These are phyloP conservation scores for Fusarium coffeatum DNA, from an alignment of 2,329 filamentous ascomycete species.

Conservation along the genomic window DNA sequence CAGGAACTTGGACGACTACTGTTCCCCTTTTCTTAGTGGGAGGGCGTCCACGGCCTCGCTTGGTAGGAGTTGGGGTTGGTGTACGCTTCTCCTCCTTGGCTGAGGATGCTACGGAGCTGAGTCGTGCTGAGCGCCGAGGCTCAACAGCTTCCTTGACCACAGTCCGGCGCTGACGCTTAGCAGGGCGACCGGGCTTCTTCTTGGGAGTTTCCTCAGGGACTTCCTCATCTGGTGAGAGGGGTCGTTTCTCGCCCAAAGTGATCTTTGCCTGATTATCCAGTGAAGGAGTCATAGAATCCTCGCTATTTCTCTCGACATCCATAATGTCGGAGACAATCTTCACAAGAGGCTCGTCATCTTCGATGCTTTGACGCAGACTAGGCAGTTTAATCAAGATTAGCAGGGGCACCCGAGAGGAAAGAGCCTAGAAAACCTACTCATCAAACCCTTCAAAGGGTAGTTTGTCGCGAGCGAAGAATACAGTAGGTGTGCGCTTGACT, in stretches of 20 bases:
- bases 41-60: conserved; percentile 29
- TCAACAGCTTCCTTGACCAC: not conserved
- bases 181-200: not conserved
- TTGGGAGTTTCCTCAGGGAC: not conserved
- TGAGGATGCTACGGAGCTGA: not conserved
- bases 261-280: not conserved
- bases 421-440: conserved; percentile 9
- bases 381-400: not conserved
- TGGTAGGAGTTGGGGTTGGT: not conserved
- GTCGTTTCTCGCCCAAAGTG: conserved; percentile 4
- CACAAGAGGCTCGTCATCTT: conserved; percentile 8
- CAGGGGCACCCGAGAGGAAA: fast-evolving
- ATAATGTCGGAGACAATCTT: conserved; percentile 20
- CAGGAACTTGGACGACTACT: not conserved
- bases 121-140: conserved; percentile 32
- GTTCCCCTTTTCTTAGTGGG: conserved; percentile 15
- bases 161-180: conserved; percentile 26
- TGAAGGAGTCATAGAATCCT: not conserved
- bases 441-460: conserved; percentile 18
- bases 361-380: conserved; percentile 28
- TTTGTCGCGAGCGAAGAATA: conserved; percentile 42
- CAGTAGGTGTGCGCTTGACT: conserved; percentile 5
- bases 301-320: conserved; percentile 17
- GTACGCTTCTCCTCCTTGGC: not conserved
- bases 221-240: conserved; percentile 1